These are phyloP conservation scores for Russula brevipes DNA, from an alignment of 768 basidiomycete species.

Conservation along the genomic window DNA sequence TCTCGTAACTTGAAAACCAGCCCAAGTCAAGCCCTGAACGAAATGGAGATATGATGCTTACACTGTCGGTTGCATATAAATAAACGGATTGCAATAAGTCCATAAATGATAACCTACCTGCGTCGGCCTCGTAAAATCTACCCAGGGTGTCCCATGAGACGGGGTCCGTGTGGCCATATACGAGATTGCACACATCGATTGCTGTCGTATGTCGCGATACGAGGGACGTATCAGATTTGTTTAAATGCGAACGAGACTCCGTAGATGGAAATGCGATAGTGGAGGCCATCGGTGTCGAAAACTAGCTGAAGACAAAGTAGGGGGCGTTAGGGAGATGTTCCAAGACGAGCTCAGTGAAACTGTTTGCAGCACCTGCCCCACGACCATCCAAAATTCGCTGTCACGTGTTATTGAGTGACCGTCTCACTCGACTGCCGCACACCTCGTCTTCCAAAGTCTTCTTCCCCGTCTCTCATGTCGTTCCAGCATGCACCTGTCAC, in stretches of 20 bases:
- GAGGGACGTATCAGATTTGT: slow-evolving; percentile 20
- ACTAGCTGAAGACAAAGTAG: slow-evolving; percentile 28
- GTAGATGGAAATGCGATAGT: slow-evolving; percentile 24
- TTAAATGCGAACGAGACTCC: slow-evolving; percentile 10
- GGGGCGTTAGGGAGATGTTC: not conserved
- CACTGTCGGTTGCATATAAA: slow-evolving; percentile 20
- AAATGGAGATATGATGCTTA: slow-evolving; percentile 21
- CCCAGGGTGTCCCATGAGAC: slow-evolving; percentile 50
- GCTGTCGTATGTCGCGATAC: slow-evolving; percentile 51
- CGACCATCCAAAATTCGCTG: not conserved
- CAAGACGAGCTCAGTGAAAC: not conserved
- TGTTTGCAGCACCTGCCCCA: not conserved
- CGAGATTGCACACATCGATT: slow-evolving; percentile 63
- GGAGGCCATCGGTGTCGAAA: slow-evolving; percentile 33
- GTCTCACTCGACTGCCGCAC: not conserved
- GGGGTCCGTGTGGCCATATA: slow-evolving; percentile 51
- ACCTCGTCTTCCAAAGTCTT: not conserved
- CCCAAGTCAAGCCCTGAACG: slow-evolving; percentile 38
- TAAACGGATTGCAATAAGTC: slow-evolving; percentile 5
- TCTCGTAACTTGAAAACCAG: slow-evolving; percentile 55
- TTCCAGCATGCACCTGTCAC: slow-evolving; percentile 81
- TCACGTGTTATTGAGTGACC: slow-evolving; percentile 14
- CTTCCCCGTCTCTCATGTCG: slow-evolving; percentile 45
- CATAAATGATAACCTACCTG: slow-evolving; percentile 43
- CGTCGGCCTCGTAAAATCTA: slow-evolving; percentile 65